Percentiles rank a stretch among this genome's conserved stretches.
Conservation (phyloP, 2,329 filamentous ascomycete genomes). For the Pseudogymnoascus sp. region DNA sequence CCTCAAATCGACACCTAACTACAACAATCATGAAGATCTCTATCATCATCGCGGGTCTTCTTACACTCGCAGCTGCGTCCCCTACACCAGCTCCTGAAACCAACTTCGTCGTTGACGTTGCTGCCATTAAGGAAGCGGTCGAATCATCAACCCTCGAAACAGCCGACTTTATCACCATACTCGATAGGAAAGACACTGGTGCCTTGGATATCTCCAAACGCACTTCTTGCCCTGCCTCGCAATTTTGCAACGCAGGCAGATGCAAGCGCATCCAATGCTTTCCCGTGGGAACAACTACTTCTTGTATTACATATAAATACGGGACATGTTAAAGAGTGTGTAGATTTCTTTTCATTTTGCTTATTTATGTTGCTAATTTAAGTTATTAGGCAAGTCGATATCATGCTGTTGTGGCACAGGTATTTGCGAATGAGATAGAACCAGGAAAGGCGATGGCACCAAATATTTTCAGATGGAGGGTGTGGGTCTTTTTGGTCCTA, state of each 20-base stretch:
- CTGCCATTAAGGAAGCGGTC: not conserved
- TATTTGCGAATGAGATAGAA: not conserved
- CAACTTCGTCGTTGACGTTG: not conserved
- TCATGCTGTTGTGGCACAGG: not conserved
- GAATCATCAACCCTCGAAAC: not conserved
- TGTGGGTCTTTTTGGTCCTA: not conserved
- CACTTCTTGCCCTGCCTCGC: not conserved
- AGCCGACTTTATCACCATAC: not conserved
- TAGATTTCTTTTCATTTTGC: not conserved
- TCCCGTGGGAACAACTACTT: not conserved
- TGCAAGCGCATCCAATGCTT: not conserved
- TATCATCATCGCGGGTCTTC: not conserved
- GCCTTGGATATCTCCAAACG: not conserved
- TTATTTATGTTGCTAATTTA: not conserved
- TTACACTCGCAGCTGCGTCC: not conserved
- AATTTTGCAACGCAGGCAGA: not conserved
- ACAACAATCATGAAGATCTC: not conserved
- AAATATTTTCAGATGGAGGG: not conserved
- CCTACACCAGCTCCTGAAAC: not conserved
- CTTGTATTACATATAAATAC: not conserved
- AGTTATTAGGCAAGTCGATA: not conserved
- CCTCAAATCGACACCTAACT: not conserved
- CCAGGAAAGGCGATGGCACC: not conserved
- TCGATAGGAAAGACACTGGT: not conserved
- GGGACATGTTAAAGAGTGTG: not conserved